Evolutionary conservation across 805 yeast species (phyloP), one percentile per base, ranked within the genome.

Genomic region (Lachancea kluyveri): DNA sequence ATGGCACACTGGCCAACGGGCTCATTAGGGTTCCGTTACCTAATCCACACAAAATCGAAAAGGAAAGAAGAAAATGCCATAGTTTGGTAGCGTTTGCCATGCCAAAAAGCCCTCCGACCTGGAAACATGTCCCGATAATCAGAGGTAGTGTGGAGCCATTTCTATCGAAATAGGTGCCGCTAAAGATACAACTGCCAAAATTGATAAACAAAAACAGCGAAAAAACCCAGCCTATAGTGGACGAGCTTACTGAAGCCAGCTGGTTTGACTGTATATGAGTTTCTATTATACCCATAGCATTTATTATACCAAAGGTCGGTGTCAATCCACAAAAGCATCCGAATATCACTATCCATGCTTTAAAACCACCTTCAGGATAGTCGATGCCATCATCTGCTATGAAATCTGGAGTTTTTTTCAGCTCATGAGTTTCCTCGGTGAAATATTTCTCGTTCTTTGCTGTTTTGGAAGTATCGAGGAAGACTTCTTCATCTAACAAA

Each of bases 201-300:
- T 70, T 59, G 17, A 76, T 49, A 19, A 71, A 66, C 36, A 70
- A 52, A 49, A 65, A 72, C 17, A 78, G 52, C 1, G 85, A 76
- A 42, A 79, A 79, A 18, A 79, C 68, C 84, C 85, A 76, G 4
- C 81, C 69, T 4, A 75, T 63, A 2, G 70, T 54, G 2, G 79
- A 65, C 2, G 72, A 60, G 4, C 65, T 50, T 5, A 60, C 55
- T 26, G 64, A 44, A 1, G 58, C 57, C 39, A 79, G 54, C 50
- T 78, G 84, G 50, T 78, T 69, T 8, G 56, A 58, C 6, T 74
- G 64, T 7, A 79, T 62, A 42, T 77, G 74, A 0, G 79, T 67
- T 52, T 79, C 78, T 23, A 79, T 64, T 4, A 75, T 79, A 41
- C 86, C 85, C 23, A 70, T 60, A 2, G 77, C 54, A 45, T 78